Evolutionary conservation across 495 filamentous ascomycete species (phyloP).

Genomic region (Penicillium malachiteum): DNA sequence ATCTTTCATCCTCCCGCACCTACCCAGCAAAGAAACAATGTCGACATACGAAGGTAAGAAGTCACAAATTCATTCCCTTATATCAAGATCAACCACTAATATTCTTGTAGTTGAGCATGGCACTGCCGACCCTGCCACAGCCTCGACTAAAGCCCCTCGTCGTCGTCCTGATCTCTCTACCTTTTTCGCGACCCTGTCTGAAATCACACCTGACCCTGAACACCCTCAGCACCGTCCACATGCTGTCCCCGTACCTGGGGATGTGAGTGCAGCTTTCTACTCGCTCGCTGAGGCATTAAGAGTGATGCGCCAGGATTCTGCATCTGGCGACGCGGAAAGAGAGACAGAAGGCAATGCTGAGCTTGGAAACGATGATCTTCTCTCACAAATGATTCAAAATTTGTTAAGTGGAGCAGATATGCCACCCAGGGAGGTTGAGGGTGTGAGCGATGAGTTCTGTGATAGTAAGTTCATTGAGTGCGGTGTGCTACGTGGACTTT

Average conservation of each 20-base stretch:
- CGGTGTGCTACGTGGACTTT: too few relatives aligned
- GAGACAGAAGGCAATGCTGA: slow-evolving; percentile 5
- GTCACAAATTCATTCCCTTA: neutral
- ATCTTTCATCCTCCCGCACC: slow-evolving; percentile 2
- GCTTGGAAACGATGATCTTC: slow-evolving; percentile 41
- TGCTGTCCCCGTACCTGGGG: slow-evolving; percentile 68
- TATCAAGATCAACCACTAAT: neutral
- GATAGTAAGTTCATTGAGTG: slow-evolving; percentile 46
- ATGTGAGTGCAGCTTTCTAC: slow-evolving; percentile 64
- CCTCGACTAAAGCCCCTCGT: slow-evolving; percentile 29
- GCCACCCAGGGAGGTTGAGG: slow-evolving; percentile 67
- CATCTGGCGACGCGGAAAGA: slow-evolving; percentile 12
- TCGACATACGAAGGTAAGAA: slow-evolving; percentile 56
- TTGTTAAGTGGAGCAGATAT: slow-evolving; percentile 62
- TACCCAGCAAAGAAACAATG: slow-evolving; percentile 34
- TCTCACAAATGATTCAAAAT: slow-evolving; percentile 60
- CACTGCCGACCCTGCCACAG: slow-evolving; percentile 45
- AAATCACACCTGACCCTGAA: slow-evolving; percentile 53
- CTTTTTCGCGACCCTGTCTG: slow-evolving; percentile 76
- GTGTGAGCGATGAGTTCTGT: slow-evolving; percentile 77
- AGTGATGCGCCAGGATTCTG: slow-evolving; percentile 41
- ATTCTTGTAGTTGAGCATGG: slow-evolving; percentile 75
- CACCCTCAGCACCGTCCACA: slow-evolving; percentile 49
- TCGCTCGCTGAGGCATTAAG: slow-evolving; percentile 59
- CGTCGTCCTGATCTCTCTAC: slow-evolving; percentile 82